Conservation (phyloP, 768 basidiomycete genomes). For the Lactarius psammicola region DNA sequence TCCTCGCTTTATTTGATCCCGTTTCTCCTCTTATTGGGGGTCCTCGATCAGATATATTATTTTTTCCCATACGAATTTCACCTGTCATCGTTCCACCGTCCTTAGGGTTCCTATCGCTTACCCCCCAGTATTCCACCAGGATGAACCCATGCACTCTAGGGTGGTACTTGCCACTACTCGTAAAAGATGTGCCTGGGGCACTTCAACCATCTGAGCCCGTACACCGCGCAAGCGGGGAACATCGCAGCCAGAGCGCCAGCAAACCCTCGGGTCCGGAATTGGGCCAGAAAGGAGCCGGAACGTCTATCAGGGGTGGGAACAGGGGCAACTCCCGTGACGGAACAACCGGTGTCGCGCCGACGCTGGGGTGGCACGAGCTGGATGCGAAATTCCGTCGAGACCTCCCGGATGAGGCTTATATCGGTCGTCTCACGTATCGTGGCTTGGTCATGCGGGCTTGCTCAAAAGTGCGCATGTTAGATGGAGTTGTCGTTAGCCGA, state of each 20-base stretch:
- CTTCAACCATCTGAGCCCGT: conserved; percentile 55
- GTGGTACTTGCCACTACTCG: conserved; percentile 89
- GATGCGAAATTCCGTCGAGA: conserved; percentile 87
- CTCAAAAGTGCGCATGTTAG: conserved; percentile 63
- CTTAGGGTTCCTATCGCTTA: conserved; percentile 14
- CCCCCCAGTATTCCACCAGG: conserved; percentile 36
- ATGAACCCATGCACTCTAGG: conserved; percentile 98
- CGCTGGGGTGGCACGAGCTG: conserved; percentile 61
- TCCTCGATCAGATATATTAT: conserved; percentile 14
- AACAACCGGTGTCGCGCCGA: conserved; percentile 24
- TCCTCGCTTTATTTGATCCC: conserved; percentile 11
- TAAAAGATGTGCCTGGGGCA: conserved; percentile 64
- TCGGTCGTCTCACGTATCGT: conserved; percentile 85
- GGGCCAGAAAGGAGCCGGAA: conserved; percentile 32
- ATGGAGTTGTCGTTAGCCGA: conserved; percentile 79
- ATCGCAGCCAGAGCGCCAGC: conserved; percentile 29
- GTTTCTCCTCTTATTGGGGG: conserved; percentile 5
- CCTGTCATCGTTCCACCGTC: background rate
- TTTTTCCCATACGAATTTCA: background rate
- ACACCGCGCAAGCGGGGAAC: conserved; percentile 25
- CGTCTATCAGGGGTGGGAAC: conserved; percentile 36
- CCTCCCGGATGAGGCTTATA: conserved; percentile 85
- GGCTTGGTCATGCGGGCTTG: conserved; percentile 84
- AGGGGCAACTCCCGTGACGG: conserved; percentile 22
- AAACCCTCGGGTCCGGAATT: conserved; percentile 30